These are phyloP conservation scores for Leccinum longicurvipes DNA, from an alignment of 768 basidiomycete genomes.

Conservation along the genomic window DNA sequence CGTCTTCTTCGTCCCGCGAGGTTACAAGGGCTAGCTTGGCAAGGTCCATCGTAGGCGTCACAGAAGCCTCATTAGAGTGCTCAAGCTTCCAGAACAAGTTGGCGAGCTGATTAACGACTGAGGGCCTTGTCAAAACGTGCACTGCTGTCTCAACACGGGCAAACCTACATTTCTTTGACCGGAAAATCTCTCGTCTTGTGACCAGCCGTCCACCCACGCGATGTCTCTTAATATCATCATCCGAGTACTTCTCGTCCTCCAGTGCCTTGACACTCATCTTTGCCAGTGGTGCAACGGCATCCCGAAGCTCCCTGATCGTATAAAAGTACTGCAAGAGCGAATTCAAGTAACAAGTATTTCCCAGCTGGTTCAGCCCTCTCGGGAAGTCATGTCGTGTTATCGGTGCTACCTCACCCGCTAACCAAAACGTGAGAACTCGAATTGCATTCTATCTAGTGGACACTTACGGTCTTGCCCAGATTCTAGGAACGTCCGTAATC, in stretches of 20 bases:
- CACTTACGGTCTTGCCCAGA: constrained; percentile 75
- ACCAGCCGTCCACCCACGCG: constrained; percentile 87
- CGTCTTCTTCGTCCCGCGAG: constrained; percentile 86
- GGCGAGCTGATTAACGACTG: constrained; percentile 80
- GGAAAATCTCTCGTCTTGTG: constrained; percentile 73
- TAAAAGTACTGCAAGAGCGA: constrained; percentile 86
- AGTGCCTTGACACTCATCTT: constrained; percentile 51
- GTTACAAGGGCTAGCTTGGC: constrained; percentile 91
- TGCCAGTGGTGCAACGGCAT: constrained; percentile 62
- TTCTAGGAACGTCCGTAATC: constrained; percentile 60
- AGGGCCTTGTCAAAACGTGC: constrained; percentile 10
- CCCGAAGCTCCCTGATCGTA: constrained; percentile 87
- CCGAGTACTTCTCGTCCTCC: constrained; percentile 69
- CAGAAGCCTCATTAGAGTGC: constrained; percentile 56
- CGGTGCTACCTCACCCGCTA: constrained; percentile 63
- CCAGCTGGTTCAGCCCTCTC: constrained; percentile 82
- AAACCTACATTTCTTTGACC: constrained; percentile 78
- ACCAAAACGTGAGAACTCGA: constrained; percentile 2
- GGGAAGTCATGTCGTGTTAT: constrained; percentile 65
- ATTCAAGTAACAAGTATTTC: constrained; percentile 87
- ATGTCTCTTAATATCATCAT: constrained; percentile 78
- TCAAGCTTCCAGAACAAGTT: constrained; percentile 77
- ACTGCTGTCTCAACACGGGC: neutral
- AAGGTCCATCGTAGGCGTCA: constrained; percentile 82
- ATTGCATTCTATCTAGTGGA: neutral